Base-by-base conservation (phyloP, 371 early-diverging fungal genomes). In the Mucor saturninus region DNA sequence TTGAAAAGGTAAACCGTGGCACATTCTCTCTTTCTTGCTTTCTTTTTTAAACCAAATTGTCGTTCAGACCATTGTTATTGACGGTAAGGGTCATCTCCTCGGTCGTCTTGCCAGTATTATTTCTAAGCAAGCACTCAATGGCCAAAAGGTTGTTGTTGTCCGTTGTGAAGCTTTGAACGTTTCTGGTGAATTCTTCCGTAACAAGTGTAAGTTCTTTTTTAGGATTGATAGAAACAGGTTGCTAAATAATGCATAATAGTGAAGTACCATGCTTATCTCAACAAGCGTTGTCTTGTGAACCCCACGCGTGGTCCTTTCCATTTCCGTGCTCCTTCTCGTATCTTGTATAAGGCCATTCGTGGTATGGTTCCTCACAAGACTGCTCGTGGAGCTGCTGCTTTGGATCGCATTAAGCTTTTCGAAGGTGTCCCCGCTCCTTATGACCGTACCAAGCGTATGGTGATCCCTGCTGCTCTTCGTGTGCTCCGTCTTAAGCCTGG, bases 41-140 rank as follows among this genome's bases (percentile, higher is more conserved):
- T 21, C 21, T 21, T 21, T 21, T 21, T 21, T 21, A 21, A 21
- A 21, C 21, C 21, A 21, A 21, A 21, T 21, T 21, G 21, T 21
- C 21, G 21, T 8, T 21, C 80, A 98, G 97, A 95, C 95, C 80
- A 85, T 99, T 83, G 93, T 99, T 79, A 95, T 99, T 84, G 99
- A 99, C 89, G 99, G 89, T 80, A 98, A 98, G 85, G 99, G 95
- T 74, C 99, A 99, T 86, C 89, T 99, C 63, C 86, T 96, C 26
- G 99, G 99, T 80, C 99, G 99, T 79, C 90, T 99, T 61, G 97
- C 99, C 69, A 92, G 99, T 64, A 93, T 94, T 73, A 92, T 99
- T 72, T 95, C 99, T 79, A 99, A 99, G 93, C 93, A 97, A 85
- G 87, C 97, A 71, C 91, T 99, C 64, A 92, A 91, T 80, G 99